Percentiles rank a stretch among this genome's conserved stretches.
phyloP scores from a whole-genome alignment of 2,329 filamentous ascomycete genomes.

The Orbilia brochopaga region DNA sequence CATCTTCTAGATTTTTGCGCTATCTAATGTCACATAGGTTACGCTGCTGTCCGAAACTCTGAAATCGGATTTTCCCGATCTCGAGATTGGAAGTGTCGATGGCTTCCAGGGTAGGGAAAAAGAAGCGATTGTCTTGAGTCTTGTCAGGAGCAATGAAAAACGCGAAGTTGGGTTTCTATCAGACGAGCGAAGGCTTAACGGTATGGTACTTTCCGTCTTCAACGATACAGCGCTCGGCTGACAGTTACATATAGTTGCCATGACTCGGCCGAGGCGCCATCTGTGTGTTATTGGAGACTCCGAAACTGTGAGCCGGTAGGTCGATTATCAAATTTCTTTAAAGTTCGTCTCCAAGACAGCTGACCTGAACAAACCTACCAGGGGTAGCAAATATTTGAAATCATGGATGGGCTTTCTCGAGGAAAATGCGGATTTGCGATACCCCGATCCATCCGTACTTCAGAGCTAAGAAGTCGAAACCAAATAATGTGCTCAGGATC shows the following conservation, averaged over 20 bases:
- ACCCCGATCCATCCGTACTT: slow-evolving; percentile 68
- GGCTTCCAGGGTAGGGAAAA: slow-evolving; percentile 98
- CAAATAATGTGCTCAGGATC: not conserved
- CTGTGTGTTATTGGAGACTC: slow-evolving; percentile 91
- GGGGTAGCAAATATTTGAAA: slow-evolving; percentile 83
- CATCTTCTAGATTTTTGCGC: slow-evolving; percentile 11
- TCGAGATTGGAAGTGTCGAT: slow-evolving; percentile 96
- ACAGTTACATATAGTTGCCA: slow-evolving; percentile 73
- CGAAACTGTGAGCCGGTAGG: slow-evolving; percentile 87
- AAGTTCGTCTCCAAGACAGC: no score
- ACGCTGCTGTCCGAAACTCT: slow-evolving; percentile 75
- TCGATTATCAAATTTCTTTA: slow-evolving; percentile 57
- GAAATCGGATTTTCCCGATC: slow-evolving; percentile 78
- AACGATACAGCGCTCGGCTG: slow-evolving; percentile 47
- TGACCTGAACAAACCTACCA: no score
- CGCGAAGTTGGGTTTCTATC: slow-evolving; percentile 90
- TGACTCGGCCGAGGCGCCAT: slow-evolving; percentile 92
- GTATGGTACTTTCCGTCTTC: slow-evolving; percentile 60
- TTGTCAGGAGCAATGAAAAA: slow-evolving; percentile 88
- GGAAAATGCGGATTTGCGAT: slow-evolving; percentile 85
- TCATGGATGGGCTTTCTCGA: slow-evolving; percentile 91
- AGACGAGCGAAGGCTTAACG: slow-evolving; percentile 90
- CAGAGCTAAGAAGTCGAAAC: not conserved
- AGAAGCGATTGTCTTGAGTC: slow-evolving; percentile 87
- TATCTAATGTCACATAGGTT: slow-evolving; percentile 62